These are phyloP conservation scores for Kuraishia capsulata DNA, from an alignment of 805 yeast species.

Conservation along the genomic window DNA sequence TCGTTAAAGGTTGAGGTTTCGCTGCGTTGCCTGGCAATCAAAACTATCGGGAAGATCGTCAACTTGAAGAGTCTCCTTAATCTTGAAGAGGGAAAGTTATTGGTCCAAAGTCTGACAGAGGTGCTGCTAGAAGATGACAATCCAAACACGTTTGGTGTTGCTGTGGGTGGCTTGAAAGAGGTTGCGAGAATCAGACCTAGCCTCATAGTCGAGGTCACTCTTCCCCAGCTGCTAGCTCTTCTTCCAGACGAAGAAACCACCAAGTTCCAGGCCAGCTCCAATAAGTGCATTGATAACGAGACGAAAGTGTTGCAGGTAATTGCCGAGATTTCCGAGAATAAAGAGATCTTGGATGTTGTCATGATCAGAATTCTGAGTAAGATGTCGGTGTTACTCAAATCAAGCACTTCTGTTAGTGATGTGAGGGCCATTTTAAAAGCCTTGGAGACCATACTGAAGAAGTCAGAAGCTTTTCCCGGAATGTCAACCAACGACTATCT, in stretches of 20 bases:
- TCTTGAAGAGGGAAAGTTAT: slow-evolving; percentile 46
- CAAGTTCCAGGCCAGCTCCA: slow-evolving; percentile 12
- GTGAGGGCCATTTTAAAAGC: slow-evolving; percentile 16
- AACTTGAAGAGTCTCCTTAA: slow-evolving; percentile 39
- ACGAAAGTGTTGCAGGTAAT: slow-evolving; percentile 25
- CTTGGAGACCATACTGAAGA: slow-evolving; percentile 11
- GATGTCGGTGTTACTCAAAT: slow-evolving; percentile 12
- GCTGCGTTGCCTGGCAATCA: slow-evolving; percentile 55
- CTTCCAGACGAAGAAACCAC: slow-evolving; percentile 35
- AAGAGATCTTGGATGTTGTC: slow-evolving; percentile 33
- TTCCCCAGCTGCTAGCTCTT: slow-evolving; percentile 41
- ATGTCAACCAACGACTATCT: slow-evolving; percentile 24
- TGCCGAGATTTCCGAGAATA: slow-evolving; percentile 29
- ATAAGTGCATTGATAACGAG: slow-evolving; percentile 11
- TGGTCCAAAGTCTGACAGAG: slow-evolving; percentile 59
- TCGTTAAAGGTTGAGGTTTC: slow-evolving; percentile 63
- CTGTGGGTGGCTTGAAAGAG: slow-evolving; percentile 44
- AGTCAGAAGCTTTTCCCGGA: slow-evolving; percentile 4
- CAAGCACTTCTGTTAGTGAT: slow-evolving; percentile 9
- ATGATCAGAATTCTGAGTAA: slow-evolving; percentile 34
- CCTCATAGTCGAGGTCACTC: slow-evolving; percentile 38
- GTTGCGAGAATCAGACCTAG: slow-evolving; percentile 29
- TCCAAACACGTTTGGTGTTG: slow-evolving; percentile 41
- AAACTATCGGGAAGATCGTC: slow-evolving; percentile 52
- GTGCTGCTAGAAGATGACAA: slow-evolving; percentile 43